Conservation (phyloP, 148 eudicot genomes). For the Amaranthus cruentus region DNA sequence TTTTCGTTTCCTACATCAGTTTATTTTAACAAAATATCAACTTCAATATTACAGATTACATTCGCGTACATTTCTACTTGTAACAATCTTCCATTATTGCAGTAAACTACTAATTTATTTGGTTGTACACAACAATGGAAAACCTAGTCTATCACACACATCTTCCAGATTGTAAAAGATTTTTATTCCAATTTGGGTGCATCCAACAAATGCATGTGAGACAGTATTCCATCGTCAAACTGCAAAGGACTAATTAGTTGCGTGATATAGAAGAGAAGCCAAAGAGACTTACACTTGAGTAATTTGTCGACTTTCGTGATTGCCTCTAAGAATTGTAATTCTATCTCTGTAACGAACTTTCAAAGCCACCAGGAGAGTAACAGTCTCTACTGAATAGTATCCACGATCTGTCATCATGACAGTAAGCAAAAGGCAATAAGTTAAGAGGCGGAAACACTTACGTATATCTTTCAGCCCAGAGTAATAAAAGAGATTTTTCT, state of each 20-base stretch:
- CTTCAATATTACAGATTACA: too few species aligned
- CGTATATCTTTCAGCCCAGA: background rate
- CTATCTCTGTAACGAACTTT: constrained; percentile 94
- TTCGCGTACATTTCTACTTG: too few species aligned
- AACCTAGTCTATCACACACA: too few species aligned
- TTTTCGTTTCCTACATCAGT: too few species aligned
- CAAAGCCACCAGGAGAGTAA: constrained; percentile 85
- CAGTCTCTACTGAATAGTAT: constrained; percentile 90
- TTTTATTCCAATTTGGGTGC: background rate
- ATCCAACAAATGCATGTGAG: background rate
- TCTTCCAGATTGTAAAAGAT: too few species aligned
- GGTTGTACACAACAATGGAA: too few species aligned
- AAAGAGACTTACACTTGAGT: constrained; percentile 68
- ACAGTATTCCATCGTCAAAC: background rate
- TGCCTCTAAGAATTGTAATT: constrained; percentile 92
- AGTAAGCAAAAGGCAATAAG: constrained; percentile 2
- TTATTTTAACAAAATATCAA: too few species aligned
- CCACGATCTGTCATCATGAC: constrained; percentile 68
- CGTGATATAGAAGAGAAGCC: constrained; percentile 6
- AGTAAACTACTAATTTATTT: too few species aligned
- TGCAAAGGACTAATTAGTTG: background rate
- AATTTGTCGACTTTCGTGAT: constrained; percentile 95
- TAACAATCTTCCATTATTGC: too few species aligned
- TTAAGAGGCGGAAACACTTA: background rate
- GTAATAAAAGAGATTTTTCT: too few species aligned